A percentile compares a stretch with the other conserved stretches of the same genome.
Evolutionary conservation across 441 rosid genomes (phyloP).

Genomic region (Biscutella auriculata): DNA sequence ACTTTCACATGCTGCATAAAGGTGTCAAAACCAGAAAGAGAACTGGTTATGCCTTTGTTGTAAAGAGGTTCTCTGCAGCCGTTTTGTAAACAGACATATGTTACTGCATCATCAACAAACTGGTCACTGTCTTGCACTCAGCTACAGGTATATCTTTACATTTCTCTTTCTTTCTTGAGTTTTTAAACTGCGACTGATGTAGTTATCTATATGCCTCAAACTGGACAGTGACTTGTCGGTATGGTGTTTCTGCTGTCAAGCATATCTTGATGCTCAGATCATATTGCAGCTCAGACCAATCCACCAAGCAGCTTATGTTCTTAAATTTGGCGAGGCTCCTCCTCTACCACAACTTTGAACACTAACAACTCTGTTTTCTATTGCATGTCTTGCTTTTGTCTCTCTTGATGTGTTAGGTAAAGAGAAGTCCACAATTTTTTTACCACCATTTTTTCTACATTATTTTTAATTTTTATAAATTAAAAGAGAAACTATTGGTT

Average conservation of each 20-base stretch:
- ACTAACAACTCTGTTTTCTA: not conserved
- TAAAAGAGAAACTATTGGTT: too few relatives aligned
- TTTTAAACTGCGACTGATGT: not conserved
- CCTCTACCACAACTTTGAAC: slow-evolving; percentile 34
- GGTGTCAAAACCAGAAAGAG: slow-evolving; percentile 71
- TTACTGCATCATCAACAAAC: slow-evolving; percentile 50
- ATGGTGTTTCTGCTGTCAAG: slow-evolving; percentile 80
- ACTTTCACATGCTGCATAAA: slow-evolving; percentile 11
- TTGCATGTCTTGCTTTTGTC: not conserved
- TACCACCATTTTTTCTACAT: too few relatives aligned
- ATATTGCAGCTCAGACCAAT: slow-evolving; percentile 49
- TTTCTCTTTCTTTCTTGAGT: not conserved
- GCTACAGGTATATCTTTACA: slow-evolving; percentile 47
- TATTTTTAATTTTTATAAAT: too few relatives aligned
- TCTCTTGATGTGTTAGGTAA: not conserved
- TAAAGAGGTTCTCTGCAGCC: slow-evolving; percentile 82
- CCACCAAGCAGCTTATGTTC: slow-evolving; percentile 54
- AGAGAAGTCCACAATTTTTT: too few relatives aligned
- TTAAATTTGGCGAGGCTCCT: slow-evolving; percentile 77
- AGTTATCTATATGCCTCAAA: not conserved
- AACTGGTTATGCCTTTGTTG: slow-evolving; percentile 83
- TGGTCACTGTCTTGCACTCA: slow-evolving; percentile 60
- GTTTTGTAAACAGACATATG: slow-evolving; percentile 84
- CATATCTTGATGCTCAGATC: slow-evolving; percentile 67
- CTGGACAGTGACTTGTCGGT: slow-evolving; percentile 71